Base-by-base conservation (phyloP, 352 stramenopile species). In the Sclerospora graminicola region DNA sequence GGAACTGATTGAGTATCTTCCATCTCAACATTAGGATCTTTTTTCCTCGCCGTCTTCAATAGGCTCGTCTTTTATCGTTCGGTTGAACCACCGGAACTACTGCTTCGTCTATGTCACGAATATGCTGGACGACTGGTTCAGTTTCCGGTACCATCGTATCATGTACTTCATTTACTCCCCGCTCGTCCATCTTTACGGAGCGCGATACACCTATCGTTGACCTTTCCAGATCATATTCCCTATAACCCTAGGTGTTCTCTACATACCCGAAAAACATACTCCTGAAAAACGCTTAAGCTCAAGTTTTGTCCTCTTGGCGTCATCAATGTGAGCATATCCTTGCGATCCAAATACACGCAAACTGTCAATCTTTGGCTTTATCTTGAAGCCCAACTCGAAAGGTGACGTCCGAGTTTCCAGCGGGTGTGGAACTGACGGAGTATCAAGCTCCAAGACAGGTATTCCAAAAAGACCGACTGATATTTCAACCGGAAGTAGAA, bases 271-370 rank as follows among this genome's bases (percentile, higher is more conserved):
- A 29, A 4, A 44, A 33, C 18, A 51, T 39, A 16, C 34, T 40
- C 27, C 36, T n/a, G n/a, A 26, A n/a, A 38, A 41, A 8, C 43
- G 30, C 34, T 50, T 50, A 4, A 10, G 4, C 8, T 49, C 32
- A 8, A 37, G 9, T 14, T 48, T 41, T 8, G 31, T 35, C 13
- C 31, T 48, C 30, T 41, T 48, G 13, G 23, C 43, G 29, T 40
- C 18, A 8, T 51, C 34, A 14, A 45, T 16, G 11, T 40, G 34
- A 35, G 32, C 33, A 26, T 40, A 41, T 14, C 30, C 29, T 33
- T 48, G 28, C 18, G 41, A 29, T 32, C 41, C 32, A 41, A 48
- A 40, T 11, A 48, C 41, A 20, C 29, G 30, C 16, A 48, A n/a
- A n/a, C n/a, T n/a, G n/a, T n/a, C n/a, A n/a, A n/a, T 30, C 6